Percentiles rank a stretch among this genome's conserved stretches.
These are phyloP conservation scores for Raffaelea albimanens DNA, from an alignment of 2,329 filamentous ascomycete genomes.

Conservation along the genomic window DNA sequence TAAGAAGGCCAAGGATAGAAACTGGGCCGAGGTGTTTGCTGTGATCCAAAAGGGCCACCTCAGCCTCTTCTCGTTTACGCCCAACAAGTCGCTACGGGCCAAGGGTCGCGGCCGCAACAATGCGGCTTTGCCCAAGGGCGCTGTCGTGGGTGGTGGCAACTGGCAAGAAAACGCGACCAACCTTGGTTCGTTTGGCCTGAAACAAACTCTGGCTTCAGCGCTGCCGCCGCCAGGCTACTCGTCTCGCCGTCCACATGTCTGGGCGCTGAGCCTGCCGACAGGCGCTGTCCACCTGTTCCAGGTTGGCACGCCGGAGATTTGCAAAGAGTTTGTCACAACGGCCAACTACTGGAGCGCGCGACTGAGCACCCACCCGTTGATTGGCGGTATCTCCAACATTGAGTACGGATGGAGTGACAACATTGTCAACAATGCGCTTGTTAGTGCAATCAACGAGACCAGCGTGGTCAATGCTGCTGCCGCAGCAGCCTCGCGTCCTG, in stretches of 20 bases:
- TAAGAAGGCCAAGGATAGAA: slow-evolving; percentile 86
- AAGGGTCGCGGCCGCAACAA: slow-evolving; percentile 49
- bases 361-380: slow-evolving; percentile 83
- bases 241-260: slow-evolving; percentile 81
- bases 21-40: slow-evolving; percentile 92
- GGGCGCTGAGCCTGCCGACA: slow-evolving; percentile 83
- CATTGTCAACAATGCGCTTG: slow-evolving; percentile 57
- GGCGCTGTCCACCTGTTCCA: slow-evolving; percentile 98
- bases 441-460: slow-evolving; percentile 32
- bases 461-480: slow-evolving; percentile 24
- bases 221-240: slow-evolving; percentile 90
- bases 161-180: slow-evolving; percentile 96
- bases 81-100: slow-evolving; percentile 64
- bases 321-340: slow-evolving; percentile 85
- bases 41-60: slow-evolving; percentile 93
- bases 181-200: slow-evolving; percentile 75
- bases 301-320: slow-evolving; percentile 88
- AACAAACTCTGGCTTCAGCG: slow-evolving; percentile 84
- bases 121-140: slow-evolving; percentile 41
- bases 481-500: slow-evolving; percentile 31
- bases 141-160: slow-evolving; percentile 84
- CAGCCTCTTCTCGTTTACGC: slow-evolving; percentile 85
- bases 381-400: slow-evolving; percentile 90
- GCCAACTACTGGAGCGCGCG: slow-evolving; percentile 97
- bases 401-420: slow-evolving; percentile 94